Evolutionary conservation across 495 filamentous ascomycete genomes (phyloP).

Genomic region (Xylaria sp.): DNA sequence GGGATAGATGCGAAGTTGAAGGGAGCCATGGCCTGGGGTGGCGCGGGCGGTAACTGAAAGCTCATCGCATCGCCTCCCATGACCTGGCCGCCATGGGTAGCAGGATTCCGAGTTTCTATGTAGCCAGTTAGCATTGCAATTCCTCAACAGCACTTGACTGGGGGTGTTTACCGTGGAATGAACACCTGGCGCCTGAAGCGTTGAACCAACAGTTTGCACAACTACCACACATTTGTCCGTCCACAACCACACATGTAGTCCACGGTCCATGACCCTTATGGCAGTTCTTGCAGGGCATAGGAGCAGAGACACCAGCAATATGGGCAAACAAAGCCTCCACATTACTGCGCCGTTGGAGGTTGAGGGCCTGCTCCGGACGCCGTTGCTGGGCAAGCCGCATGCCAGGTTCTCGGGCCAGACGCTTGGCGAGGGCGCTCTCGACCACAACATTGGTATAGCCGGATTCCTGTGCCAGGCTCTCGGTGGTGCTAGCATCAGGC

Average conservation of each 20-base stretch:
- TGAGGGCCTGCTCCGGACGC: slow-evolving; percentile 52
- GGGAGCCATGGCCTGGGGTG: slow-evolving; percentile 35
- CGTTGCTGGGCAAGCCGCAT: slow-evolving; percentile 54
- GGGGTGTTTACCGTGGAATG: slow-evolving; percentile 55
- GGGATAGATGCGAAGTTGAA: slow-evolving; percentile 41
- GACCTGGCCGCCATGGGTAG: slow-evolving; percentile 34
- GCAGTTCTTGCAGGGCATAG: slow-evolving; percentile 58
- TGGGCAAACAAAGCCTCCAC: slow-evolving; percentile 59
- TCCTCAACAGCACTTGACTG: background rate
- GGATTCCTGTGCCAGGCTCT: slow-evolving; percentile 49
- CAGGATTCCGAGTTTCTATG: slow-evolving; percentile 41
- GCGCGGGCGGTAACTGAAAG: slow-evolving; percentile 33
- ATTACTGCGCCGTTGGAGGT: slow-evolving; percentile 55
- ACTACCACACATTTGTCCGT: slow-evolving; percentile 60
- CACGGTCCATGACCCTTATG: slow-evolving; percentile 60
- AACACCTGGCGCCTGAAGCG: slow-evolving; percentile 56
- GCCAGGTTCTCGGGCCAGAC: slow-evolving; percentile 51
- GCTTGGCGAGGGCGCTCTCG: slow-evolving; percentile 56
- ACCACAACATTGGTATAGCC: slow-evolving; percentile 50
- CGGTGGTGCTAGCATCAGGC: slow-evolving; percentile 45
- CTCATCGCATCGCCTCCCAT: slow-evolving; percentile 33
- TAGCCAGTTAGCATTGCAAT: slow-evolving; percentile 3
- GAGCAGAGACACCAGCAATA: slow-evolving; percentile 52
- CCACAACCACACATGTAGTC: slow-evolving; percentile 54
- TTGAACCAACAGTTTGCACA: slow-evolving; percentile 63